Evolutionary conservation across 305 asterid genomes (phyloP).

Genomic region (Striga hermonthica): DNA sequence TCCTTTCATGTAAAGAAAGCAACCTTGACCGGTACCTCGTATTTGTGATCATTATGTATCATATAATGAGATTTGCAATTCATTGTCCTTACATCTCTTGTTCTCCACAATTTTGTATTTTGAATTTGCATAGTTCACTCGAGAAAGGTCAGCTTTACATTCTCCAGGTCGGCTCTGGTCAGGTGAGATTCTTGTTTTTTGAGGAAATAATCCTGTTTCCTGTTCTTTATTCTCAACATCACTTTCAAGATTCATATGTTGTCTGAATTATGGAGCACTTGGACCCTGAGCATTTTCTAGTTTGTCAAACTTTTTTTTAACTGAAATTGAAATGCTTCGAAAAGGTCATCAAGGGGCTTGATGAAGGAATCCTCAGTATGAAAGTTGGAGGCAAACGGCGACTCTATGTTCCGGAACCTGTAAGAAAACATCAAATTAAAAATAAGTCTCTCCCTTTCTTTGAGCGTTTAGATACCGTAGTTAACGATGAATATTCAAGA

Average conservation of each 20-base stretch:
- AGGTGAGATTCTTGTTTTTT: conserved; percentile 46
- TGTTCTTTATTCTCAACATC: background rate
- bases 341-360: conserved; percentile 91
- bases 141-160: conserved; percentile 83
- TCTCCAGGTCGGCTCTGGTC: conserved; percentile 89
- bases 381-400: conserved; percentile 92
- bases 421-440: conserved; percentile 37
- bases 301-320: background rate
- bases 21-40: background rate
- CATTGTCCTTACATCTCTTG: conserved; percentile 12
- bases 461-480: too few species aligned
- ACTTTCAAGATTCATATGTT: background rate
- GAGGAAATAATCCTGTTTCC: background rate
- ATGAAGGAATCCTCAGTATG: conserved; percentile 92
- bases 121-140: conserved; percentile 63
- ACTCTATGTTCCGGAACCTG: conserved; percentile 84
- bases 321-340: conserved; percentile 22
- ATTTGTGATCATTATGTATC: too few species aligned
- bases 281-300: background rate
- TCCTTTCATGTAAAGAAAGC: background rate
- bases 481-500: too few species aligned
- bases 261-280: background rate
- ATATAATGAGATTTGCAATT: background rate
- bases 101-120: conserved; percentile 12
- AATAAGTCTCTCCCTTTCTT: too few species aligned